Percentiles rank a stretch among this genome's conserved stretches.
Evolutionary conservation across 257 asterid genomes (phyloP).

Genomic region (Solanum gracilifrons): DNA sequence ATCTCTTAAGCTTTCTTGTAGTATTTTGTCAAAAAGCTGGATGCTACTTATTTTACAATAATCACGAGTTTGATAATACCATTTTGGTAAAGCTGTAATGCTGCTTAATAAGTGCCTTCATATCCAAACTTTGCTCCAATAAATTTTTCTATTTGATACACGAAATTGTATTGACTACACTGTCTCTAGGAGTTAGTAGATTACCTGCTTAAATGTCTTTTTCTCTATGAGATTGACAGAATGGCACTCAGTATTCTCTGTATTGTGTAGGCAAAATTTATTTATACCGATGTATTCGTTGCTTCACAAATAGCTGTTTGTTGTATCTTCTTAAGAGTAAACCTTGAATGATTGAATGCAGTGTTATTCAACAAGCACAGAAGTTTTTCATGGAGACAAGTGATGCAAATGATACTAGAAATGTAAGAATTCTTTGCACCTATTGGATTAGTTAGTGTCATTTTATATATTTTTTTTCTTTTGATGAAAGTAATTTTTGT

Average conservation of each 20-base stretch:
- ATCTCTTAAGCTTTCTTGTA: not conserved
- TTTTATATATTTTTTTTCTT: not conserved
- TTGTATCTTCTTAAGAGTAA: not conserved
- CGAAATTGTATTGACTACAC: not conserved
- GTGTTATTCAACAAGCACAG: constrained; percentile 80
- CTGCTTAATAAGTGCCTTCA: not conserved
- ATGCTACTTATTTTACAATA: not conserved
- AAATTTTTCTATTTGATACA: not conserved
- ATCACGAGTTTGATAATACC: not conserved
- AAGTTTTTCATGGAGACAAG: constrained; percentile 72
- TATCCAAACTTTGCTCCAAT: not conserved
- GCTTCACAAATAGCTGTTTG: not conserved
- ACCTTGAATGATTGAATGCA: constrained; percentile 25
- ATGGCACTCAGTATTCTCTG: not conserved
- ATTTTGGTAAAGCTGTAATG: not conserved
- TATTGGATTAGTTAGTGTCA: not conserved
- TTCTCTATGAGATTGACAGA: not conserved
- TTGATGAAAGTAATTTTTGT: not conserved
- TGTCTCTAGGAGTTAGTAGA: not conserved
- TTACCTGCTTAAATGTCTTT: not conserved
- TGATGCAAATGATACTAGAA: constrained; percentile 62
- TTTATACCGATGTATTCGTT: not conserved
- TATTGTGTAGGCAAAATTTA: not conserved
- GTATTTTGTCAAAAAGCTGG: not conserved
- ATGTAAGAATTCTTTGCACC: constrained; percentile 42